phyloP scores from a whole-genome alignment of 2,329 filamentous ascomycete species.

The Fusarium sp. region DNA sequence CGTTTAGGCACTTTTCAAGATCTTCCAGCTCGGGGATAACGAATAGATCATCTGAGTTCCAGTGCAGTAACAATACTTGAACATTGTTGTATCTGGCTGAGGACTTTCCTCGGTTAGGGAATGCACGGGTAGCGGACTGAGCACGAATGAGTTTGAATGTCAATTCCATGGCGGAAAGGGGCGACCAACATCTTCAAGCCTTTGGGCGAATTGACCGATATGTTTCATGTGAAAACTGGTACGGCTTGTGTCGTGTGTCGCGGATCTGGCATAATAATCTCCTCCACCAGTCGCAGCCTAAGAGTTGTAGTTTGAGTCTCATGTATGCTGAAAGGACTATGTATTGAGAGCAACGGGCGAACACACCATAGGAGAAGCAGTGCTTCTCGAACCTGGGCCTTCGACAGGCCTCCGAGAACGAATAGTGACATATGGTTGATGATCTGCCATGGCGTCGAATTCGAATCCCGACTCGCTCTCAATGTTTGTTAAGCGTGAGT shows the following conservation, averaged over 20 bases:
- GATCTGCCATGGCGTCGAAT: constrained; percentile 53
- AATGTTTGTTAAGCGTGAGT: constrained; percentile 7
- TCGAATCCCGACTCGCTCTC: constrained; percentile 7
- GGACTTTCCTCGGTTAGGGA: constrained; percentile 64
- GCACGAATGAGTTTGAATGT: constrained; percentile 13
- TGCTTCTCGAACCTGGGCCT: constrained; percentile 59
- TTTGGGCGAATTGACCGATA: constrained; percentile 64
- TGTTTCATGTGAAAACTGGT: constrained; percentile 69
- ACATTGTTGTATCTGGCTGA: constrained; percentile 68
- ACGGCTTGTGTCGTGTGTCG: constrained; percentile 68
- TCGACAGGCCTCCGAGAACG: constrained; percentile 61
- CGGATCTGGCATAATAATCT: constrained; percentile 49
- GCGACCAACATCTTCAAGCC: constrained; percentile 63
- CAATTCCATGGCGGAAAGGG: neutral
- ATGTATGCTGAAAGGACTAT: neutral
- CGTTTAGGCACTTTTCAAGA: constrained; percentile 63
- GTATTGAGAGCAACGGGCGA: neutral
- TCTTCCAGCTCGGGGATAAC: constrained; percentile 68
- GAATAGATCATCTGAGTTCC: constrained; percentile 68
- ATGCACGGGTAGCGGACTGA: constrained; percentile 65
- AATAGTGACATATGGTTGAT: constrained; percentile 64
- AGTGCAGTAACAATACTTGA: constrained; percentile 65
- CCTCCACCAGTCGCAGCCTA: constrained; percentile 34
- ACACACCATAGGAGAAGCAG: constrained; percentile 61
- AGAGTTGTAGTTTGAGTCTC: constrained; percentile 30